Evolutionary conservation across 148 eudicot genomes (phyloP).

Genomic region (Simmondsia chinensis): DNA sequence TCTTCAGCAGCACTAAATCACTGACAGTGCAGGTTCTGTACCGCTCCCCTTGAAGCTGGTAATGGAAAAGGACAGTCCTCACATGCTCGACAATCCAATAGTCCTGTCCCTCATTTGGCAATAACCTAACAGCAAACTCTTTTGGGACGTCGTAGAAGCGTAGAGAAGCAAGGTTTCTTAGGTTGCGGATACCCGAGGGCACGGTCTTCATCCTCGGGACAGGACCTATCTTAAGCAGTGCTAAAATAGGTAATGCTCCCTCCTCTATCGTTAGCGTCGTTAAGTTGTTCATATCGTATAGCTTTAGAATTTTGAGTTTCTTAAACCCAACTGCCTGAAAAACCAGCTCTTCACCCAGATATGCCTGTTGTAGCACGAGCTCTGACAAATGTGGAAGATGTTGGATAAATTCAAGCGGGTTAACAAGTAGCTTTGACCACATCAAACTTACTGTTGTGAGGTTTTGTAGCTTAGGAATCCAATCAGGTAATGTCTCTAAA

Average conservation of each 20-base stretch:
- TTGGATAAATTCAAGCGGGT: slow-evolving; percentile 15
- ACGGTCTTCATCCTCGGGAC: slow-evolving; percentile 1
- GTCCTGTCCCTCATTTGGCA: background rate
- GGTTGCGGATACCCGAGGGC: slow-evolving; percentile 7
- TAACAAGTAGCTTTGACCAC: slow-evolving; percentile 3
- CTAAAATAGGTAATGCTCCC: slow-evolving; percentile 16
- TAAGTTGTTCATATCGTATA: slow-evolving; percentile 13
- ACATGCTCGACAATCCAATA: background rate
- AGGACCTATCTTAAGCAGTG: slow-evolving; percentile 2
- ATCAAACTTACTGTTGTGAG: slow-evolving; percentile 3
- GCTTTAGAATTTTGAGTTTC: slow-evolving; percentile 19
- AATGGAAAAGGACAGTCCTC: background rate
- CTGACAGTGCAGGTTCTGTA: slow-evolving; percentile 2
- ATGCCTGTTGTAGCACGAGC: slow-evolving; percentile 20
- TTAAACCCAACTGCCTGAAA: slow-evolving; percentile 16
- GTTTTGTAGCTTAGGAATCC: slow-evolving; percentile 4
- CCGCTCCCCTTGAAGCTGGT: slow-evolving; percentile 5
- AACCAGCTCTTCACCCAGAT: slow-evolving; percentile 10
- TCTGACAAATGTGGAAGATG: slow-evolving; percentile 19
- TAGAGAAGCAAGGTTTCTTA: slow-evolving; percentile 7
- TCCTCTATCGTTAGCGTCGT: background rate
- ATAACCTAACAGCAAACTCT: slow-evolving; percentile 6
- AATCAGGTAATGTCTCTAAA: slow-evolving; percentile 1
- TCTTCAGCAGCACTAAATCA: background rate
- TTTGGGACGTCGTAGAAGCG: slow-evolving; percentile 8